Evolutionary conservation across 148 eudicot genomes (phyloP), one percentile per base, ranked within the genome.

Genomic region (Rhododendron griersonianum): DNA sequence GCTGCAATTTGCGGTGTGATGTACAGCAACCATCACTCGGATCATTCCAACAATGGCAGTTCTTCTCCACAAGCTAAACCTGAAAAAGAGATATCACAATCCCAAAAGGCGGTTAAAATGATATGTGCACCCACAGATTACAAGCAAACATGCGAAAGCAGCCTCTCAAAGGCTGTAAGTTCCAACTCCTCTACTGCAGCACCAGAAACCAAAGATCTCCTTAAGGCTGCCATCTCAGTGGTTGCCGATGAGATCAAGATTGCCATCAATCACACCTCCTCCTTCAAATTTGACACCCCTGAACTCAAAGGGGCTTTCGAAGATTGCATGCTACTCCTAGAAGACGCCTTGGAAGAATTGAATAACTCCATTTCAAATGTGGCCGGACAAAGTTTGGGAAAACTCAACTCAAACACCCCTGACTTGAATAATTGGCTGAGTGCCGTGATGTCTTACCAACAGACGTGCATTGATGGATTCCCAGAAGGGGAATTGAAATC

Each of bases 351-450:
- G 5, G 95, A 94, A 7, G 99, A 96, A 77, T 76, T 96, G 14
- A 88, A 86, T 21, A 88, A 74, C 53, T 92, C 94, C 7, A 35
- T 91, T 7, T 30, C 86, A 21, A 81, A 35, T 15, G 85, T 92
- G 33, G 90, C 84, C 16, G 82, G 33, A 30, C 59, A 85, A 1
- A 79, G 85, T 21, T 74, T 89, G 18, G 81, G 71, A 8, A 82
- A 85, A 18, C 50, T 88, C 30, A 59, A 69, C 16, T 25, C 84
- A 3, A 76, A 15, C 28, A 63, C 86, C 3, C 92, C 92, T 3
- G 96, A 96, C 35, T 63, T 96, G 11, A 90, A 88, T 85, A 95
- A 93, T 76, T 94, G 96, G 98, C 78, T 96, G 25, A 96, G 99
- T 67, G 99, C 99, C 0, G 99, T 93, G 0, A 85, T 93, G 81